Evolutionary conservation across 1,284 basidiomycete genomes (phyloP).

Genomic region (Thecaphora thlaspeos): DNA sequence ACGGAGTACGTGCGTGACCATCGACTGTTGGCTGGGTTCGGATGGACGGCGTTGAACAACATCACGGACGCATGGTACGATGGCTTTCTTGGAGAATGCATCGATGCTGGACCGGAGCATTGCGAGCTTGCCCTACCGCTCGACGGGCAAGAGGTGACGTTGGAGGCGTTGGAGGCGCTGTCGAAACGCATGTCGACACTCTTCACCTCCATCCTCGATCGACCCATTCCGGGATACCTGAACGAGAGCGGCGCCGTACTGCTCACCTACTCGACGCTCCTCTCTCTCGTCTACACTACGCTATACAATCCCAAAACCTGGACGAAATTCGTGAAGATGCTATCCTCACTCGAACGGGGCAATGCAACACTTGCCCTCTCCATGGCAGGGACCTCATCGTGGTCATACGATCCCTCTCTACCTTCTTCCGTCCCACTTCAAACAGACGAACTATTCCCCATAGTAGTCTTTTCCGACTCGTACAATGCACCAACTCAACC

Average conservation of each 20-base stretch:
- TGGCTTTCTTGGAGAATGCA: slow-evolving; percentile 31
- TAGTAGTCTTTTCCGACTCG: slow-evolving; percentile 33
- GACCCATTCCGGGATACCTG: slow-evolving; percentile 18
- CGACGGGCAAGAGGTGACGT: background rate
- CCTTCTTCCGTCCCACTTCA: background rate
- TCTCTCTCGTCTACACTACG: slow-evolving; percentile 16
- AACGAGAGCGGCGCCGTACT: slow-evolving; percentile 12
- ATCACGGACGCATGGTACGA: slow-evolving; percentile 27
- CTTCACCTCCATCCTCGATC: slow-evolving; percentile 5
- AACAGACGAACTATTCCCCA: slow-evolving; percentile 17
- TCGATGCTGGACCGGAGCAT: slow-evolving; percentile 16
- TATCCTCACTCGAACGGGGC: slow-evolving; percentile 14
- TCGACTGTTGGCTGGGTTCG: slow-evolving; percentile 17
- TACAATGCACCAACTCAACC: slow-evolving; percentile 13
- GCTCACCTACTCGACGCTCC: slow-evolving; percentile 20
- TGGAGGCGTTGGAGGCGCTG: background rate
- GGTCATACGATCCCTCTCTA: slow-evolving; percentile 19
- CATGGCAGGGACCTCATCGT: background rate
- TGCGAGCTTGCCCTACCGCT: slow-evolving; percentile 21
- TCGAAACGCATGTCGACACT: slow-evolving; percentile 9
- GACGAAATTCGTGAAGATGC: slow-evolving; percentile 9
- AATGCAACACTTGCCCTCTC: slow-evolving; percentile 6
- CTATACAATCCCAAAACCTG: slow-evolving; percentile 19
- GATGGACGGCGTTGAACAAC: slow-evolving; percentile 25
- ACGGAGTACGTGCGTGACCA: slow-evolving; percentile 29